phyloP scores from a whole-genome alignment of 345 rosid species.

The Populus nigra region DNA sequence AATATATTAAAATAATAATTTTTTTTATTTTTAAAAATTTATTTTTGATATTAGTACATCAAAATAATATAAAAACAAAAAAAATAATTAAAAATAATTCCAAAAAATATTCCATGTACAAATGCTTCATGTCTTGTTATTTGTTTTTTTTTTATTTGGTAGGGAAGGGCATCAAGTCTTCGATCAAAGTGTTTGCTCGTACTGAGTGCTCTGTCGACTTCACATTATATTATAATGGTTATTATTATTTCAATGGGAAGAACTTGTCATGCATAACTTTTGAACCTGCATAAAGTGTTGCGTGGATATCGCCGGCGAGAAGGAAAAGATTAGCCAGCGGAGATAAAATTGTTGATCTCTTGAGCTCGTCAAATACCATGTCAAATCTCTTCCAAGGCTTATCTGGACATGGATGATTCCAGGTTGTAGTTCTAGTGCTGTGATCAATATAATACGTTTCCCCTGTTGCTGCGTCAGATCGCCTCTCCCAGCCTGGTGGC shows the following conservation, averaged over 20 bases:
- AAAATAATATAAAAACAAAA: too few relatives aligned
- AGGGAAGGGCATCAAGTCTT: too few relatives aligned
- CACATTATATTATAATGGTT: too few relatives aligned
- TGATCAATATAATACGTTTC: conserved; percentile 85
- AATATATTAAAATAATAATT: too few relatives aligned
- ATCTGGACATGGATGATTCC: conserved; percentile 98
- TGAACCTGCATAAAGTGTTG: conserved; percentile 98
- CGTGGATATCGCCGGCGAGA: conserved; percentile 95
- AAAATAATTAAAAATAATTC: too few relatives aligned
- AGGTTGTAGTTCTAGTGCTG: conserved; percentile 88
- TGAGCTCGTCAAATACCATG: conserved; percentile 87
- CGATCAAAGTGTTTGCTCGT: too few relatives aligned
- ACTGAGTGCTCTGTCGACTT: too few relatives aligned
- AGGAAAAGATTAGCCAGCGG: conserved; percentile 93
- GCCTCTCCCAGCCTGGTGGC: conserved; percentile 97
- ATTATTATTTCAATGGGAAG: conserved; percentile 17
- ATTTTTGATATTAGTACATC: too few relatives aligned
- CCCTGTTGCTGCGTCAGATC: conserved; percentile 88
- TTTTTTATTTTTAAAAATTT: too few relatives aligned
- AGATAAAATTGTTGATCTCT: conserved; percentile 78
- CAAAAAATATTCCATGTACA: too few relatives aligned
- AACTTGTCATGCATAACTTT: conserved; percentile 99
- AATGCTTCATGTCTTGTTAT: too few relatives aligned
- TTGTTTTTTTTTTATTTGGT: too few relatives aligned
- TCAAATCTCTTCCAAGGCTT: conserved; percentile 97